phyloP scores from a whole-genome alignment of 331 rosid species.

The Quercus lobata region DNA sequence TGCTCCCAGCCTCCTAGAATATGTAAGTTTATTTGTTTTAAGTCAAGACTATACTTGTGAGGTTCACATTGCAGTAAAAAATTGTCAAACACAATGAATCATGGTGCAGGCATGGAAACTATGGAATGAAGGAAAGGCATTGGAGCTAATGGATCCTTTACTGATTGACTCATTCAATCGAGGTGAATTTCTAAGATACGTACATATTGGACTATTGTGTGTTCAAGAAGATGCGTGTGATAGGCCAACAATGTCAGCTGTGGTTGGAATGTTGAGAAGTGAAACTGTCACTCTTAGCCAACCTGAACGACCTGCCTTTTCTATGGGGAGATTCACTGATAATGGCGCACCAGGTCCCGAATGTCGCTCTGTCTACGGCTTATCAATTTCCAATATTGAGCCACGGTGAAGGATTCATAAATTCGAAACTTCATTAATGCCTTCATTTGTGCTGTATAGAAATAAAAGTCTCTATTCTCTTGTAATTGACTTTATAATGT shows the following conservation, averaged over 20 bases:
- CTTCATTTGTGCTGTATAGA: no score
- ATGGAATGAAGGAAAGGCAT: conserved; percentile 24
- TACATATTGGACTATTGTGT: conserved; percentile 31
- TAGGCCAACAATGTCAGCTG: conserved; percentile 41
- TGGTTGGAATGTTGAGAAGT: conserved; percentile 38
- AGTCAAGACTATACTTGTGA: no score
- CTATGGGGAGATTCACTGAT: conserved; percentile 22
- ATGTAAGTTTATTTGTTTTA: no score
- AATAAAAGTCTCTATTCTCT: no score
- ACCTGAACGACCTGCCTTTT: conserved; percentile 30
- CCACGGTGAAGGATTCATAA: background rate
- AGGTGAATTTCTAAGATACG: conserved; percentile 26
- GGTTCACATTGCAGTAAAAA: no score
- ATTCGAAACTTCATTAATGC: no score
- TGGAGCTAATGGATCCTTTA: conserved; percentile 36
- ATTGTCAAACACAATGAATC: background rate
- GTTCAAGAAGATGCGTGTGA: conserved; percentile 40
- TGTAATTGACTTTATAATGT: no score
- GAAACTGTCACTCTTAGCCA: conserved; percentile 19
- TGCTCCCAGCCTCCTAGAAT: conserved; percentile 24
- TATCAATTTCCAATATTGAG: conserved; percentile 2
- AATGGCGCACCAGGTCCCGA: background rate
- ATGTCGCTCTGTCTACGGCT: background rate
- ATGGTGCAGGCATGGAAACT: conserved; percentile 27
- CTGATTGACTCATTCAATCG: conserved; percentile 12